Evolutionary conservation across 768 basidiomycete genomes (phyloP), one percentile per base, ranked within the genome.

Genomic region (Suillus lakei): DNA sequence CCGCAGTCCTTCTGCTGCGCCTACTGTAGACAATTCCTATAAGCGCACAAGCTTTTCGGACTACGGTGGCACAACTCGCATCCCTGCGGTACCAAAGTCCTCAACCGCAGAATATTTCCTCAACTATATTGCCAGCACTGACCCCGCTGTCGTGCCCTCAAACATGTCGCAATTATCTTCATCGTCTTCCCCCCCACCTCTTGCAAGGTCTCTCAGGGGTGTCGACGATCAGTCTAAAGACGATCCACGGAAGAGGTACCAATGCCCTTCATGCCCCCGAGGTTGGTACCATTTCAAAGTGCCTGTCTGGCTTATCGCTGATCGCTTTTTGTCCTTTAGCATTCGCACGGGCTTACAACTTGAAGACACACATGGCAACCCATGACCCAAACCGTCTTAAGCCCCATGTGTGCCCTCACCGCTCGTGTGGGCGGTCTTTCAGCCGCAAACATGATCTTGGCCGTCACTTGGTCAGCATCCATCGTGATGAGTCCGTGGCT

Each of bases 361-460:
- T 98, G 64, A 98, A 98, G 82, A 96, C 96, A 0, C 96, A 98
- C 77, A 89, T 93, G 86, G 91, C 91, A 30, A 98, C 96, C 4
- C 96, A 98, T 78, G 94, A 97, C 75, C 96, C 96, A 28, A 90
- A 93, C 77, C 85, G 96, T 66, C 80, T 90, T 59, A 98, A 97
- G 81, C 94, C 95, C 6, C 91, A 94, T 74, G 85, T 89, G 53
- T 98, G 96, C 77, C 91, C 91, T 50, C 93, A 97, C 78, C 82
- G 86, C 50, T 86, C 88, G 3, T 98, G 96, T 67, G 91, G 90
- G 39, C 90, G 96, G 62, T 93, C 93, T 23, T 98, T 98, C 79
- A 95, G 92, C 69, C 90, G 96, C 70, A 93, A 97, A 78, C 96
- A 98, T 74, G 96, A 98, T 73, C 81, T 98, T 9, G 93, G 93